Base-by-base conservation (phyloP, 1,284 basidiomycete genomes). In the Pseudomicrostroma phylloplanum region DNA sequence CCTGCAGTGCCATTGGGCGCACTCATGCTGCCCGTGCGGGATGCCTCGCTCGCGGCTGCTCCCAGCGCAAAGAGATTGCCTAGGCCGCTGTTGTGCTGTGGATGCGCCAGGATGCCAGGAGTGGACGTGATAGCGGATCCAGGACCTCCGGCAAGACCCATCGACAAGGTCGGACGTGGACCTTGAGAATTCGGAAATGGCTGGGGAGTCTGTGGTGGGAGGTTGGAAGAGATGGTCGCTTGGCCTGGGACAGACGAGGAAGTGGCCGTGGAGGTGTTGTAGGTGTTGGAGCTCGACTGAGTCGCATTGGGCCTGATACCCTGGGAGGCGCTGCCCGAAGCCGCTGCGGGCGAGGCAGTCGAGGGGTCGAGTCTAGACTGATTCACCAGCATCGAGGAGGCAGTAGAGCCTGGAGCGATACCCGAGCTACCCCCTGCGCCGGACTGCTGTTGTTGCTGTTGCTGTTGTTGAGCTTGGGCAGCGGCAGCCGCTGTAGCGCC, bases 101-200 rank as follows among this genome's bases (percentile, higher is more conserved):
- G 73, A 40, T 70, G 70, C 11, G 77, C 59, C 2, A 77, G 64
- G n/a, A 77, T 72, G 21, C 74, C 72, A 25, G 77, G 77, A 6
- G 75, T 77, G 6, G 70, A 15, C 17, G 26, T 26, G 25, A 13
- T 30, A 7, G 58, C 46, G n/a, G 26, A n/a, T 2, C 11, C 39
- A 39, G 39, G 53, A 19, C 41, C 25, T 40, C 54, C 53, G 11
- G 59, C 77, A 6, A 78, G 59, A 0, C 77, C 77, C 48, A 75
- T 73, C 12, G 64, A 71, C 40, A 79, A 64, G 6, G 67, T 70
- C 1, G 76, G 66, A 1, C 76, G 64, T 7, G 77, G 72, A 0
- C 77, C 76, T 17, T 65, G 46, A 0, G 62, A 41, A 41, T 70
- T 76, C 7, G 77, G 77, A 56, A 64, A 77, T 0, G 73, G 64